These are phyloP conservation scores for Gymnopus androsaceus DNA, from an alignment of 1,284 basidiomycete genomes.

Conservation along the genomic window DNA sequence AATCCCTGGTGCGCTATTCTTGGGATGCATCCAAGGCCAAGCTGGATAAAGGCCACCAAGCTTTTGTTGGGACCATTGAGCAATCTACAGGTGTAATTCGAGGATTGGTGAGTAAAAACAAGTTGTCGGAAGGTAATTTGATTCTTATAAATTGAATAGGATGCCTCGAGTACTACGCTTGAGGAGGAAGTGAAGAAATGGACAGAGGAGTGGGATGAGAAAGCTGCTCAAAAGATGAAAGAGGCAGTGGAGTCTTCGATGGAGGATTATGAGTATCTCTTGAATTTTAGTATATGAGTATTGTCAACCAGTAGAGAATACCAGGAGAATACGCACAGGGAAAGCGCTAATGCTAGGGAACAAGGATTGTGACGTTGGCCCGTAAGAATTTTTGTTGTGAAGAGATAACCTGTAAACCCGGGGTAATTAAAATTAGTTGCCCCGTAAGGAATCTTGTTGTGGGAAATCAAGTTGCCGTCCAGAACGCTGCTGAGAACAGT, in stretches of 20 bases:
- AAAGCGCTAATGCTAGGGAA: too few species aligned
- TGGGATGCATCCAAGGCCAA: constrained; percentile 1
- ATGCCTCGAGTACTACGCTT: neutral
- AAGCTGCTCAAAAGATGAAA: constrained; percentile 7
- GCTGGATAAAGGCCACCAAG: neutral
- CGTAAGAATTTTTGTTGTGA: too few species aligned
- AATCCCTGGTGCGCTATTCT: constrained; percentile 7
- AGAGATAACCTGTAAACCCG: too few species aligned
- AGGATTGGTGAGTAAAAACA: constrained; percentile 4
- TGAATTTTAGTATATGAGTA: neutral
- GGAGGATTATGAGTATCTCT: constrained; percentile 15
- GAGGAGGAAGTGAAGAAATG: constrained; percentile 14
- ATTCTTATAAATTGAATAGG: neutral
- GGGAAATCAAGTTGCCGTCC: too few species aligned
- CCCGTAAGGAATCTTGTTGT: too few species aligned
- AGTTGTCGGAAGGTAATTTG: too few species aligned
- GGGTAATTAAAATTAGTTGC: too few species aligned
- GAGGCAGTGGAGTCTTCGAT: constrained; percentile 4
- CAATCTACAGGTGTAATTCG: constrained; percentile 9
- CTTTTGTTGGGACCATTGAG: constrained; percentile 2
- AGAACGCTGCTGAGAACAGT: too few species aligned
- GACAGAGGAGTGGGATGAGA: constrained; percentile 11
- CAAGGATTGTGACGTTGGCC: too few species aligned
- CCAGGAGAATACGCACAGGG: too few species aligned
- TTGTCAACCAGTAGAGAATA: too few species aligned